phyloP scores from a whole-genome alignment of 2,329 filamentous ascomycete genomes.

The Sporothrix humicola region DNA sequence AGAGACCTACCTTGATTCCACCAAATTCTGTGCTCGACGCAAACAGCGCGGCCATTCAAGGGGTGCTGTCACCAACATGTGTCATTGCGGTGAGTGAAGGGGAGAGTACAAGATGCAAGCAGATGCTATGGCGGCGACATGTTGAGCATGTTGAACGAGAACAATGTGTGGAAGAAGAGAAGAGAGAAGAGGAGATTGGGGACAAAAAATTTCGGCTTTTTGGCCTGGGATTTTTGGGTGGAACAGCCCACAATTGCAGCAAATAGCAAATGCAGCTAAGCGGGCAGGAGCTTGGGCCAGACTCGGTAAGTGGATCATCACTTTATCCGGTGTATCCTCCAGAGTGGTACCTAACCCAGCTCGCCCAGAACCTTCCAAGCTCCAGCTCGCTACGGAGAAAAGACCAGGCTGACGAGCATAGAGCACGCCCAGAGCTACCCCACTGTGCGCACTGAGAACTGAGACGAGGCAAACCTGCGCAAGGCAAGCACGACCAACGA shows the following conservation, averaged over 20 bases:
- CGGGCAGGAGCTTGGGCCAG: background rate
- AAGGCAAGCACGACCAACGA: constrained; percentile 10
- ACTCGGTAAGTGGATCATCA: background rate
- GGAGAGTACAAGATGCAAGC: no score
- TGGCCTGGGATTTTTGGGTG: background rate
- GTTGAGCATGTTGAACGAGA: background rate
- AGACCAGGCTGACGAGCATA: constrained; percentile 1
- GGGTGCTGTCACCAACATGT: constrained; percentile 19
- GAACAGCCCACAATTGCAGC: background rate
- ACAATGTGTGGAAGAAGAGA: background rate
- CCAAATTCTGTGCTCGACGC: constrained; percentile 30
- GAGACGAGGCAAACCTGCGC: background rate
- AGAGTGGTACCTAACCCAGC: no score
- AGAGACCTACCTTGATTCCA: constrained; percentile 40
- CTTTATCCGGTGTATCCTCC: background rate
- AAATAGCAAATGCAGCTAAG: background rate
- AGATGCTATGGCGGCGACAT: constrained; percentile 13
- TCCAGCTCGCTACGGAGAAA: background rate
- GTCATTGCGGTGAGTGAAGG: no score
- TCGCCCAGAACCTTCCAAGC: background rate
- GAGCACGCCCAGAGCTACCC: background rate
- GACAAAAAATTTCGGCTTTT: constrained; percentile 5
- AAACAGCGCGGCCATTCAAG: constrained; percentile 35
- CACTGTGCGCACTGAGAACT: background rate
- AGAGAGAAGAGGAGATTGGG: background rate